phyloP scores from a whole-genome alignment of 257 asterid species.

The Lycium barbarum region DNA sequence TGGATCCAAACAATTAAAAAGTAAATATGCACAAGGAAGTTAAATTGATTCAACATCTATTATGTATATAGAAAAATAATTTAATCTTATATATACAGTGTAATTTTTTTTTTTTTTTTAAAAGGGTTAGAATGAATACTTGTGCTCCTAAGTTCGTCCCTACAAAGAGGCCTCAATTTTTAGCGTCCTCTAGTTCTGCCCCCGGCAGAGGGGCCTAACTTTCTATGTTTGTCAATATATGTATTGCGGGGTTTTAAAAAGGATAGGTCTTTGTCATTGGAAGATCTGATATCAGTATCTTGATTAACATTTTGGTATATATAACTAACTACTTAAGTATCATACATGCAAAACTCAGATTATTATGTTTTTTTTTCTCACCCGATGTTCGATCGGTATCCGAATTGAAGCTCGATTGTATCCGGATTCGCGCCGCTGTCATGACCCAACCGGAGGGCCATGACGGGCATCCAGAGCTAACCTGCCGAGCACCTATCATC shows the following conservation, averaged over 20 bases:
- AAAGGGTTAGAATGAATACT: not conserved
- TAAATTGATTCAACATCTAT: not conserved
- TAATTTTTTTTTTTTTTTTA: no score
- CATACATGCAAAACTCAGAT: not conserved
- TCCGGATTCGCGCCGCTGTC: no score
- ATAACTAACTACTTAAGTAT: not conserved
- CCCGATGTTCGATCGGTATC: no score
- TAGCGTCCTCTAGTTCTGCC: not conserved
- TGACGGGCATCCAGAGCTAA: no score
- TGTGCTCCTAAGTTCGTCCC: not conserved
- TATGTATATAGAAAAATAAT: not conserved
- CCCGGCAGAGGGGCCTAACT: not conserved
- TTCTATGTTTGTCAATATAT: not conserved
- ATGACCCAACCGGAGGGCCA: no score
- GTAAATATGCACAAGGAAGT: not conserved
- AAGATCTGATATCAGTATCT: not conserved
- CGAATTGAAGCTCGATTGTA: no score
- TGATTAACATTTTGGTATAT: not conserved
- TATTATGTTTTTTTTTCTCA: not conserved
- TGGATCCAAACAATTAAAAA: not conserved
- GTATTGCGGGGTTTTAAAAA: not conserved
- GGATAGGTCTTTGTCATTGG: conserved; percentile 21
- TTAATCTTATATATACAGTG: not conserved
- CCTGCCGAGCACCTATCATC: no score
- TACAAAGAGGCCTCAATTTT: not conserved